Percentiles rank a stretch among this genome's conserved stretches.
Evolutionary conservation across 257 asterid species (phyloP).

Genomic region (Capsicum pubescens): DNA sequence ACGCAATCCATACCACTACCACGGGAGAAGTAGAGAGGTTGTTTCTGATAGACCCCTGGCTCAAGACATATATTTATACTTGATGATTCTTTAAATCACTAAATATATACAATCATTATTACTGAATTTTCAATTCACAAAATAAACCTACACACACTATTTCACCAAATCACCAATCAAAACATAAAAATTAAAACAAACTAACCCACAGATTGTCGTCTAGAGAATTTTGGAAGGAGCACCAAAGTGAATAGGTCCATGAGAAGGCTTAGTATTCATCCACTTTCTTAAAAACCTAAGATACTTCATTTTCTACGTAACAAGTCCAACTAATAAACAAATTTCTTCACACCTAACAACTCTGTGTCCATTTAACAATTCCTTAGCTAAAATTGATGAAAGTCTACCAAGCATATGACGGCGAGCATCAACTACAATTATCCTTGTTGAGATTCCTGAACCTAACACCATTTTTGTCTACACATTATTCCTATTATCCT

Average conservation of each 20-base stretch:
- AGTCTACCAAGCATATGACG: slow-evolving; percentile 57
- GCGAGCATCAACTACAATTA: slow-evolving; percentile 53
- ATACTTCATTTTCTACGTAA: slow-evolving; percentile 58
- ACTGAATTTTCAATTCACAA: too few species aligned
- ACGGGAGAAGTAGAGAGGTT: too few species aligned
- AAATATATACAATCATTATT: too few species aligned
- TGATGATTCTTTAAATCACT: too few species aligned
- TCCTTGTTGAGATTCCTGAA: slow-evolving; percentile 49
- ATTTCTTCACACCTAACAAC: slow-evolving; percentile 56
- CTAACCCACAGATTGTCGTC: slow-evolving; percentile 56
- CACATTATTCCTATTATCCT: too few species aligned
- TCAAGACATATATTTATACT: too few species aligned
- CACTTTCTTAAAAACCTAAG: slow-evolving; percentile 50
- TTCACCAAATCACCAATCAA: too few species aligned
- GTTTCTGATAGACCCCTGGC: too few species aligned
- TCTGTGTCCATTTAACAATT: slow-evolving; percentile 50
- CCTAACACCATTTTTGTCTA: too few species aligned
- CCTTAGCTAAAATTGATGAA: slow-evolving; percentile 50
- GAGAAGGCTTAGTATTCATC: slow-evolving; percentile 61
- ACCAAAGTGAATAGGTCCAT: slow-evolving; percentile 56
- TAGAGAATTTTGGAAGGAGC: slow-evolving; percentile 59
- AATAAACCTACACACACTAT: too few species aligned
- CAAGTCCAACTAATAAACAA: slow-evolving; percentile 53
- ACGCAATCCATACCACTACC: too few species aligned
- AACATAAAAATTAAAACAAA: background rate